Base-by-base conservation (phyloP, 371 early-diverging fungal genomes). In the Mucor lusitanicus region DNA sequence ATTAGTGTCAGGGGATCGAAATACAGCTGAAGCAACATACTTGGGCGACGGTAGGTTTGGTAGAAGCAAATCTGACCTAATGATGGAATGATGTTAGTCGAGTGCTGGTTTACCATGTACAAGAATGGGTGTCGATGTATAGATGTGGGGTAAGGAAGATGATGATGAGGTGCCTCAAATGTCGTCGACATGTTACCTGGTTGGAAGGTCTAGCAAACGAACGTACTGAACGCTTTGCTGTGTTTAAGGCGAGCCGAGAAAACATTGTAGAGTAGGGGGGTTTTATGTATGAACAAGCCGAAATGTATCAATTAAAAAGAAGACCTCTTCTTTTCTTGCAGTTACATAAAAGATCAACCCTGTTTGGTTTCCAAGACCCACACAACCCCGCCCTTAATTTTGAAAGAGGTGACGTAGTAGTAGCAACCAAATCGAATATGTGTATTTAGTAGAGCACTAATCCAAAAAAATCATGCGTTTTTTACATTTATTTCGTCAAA, bases 1-100 rank as follows among this genome's bases (percentile, higher is more conserved):
- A 40, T 33, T 40, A 63, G 21, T 27, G 44, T 65, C 23, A 23
- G 3, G n/a, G 13, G 42, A 48, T 48, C n/a, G 11, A 27, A 46
- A 46, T 27, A 48, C 19, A 48, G n/a, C 28, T 17, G 44, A 54
- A 27, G 27, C 53, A 48, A 69, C 69, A 39, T 69, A 69, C 50
- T 46, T 64, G 21, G 32, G 27, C 48, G 9, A 64, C 53, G 13
- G 64, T 32, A 70, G 85, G 80, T 64, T 77, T 85, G 62, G 82
- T 78, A 25, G 82, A 80, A 42, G 74, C 78, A 55, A 75, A 80
- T 64, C 86, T 79, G 65, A 81, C 75, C 86, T 85, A 68, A 33
- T 39, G 40, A 59, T 12, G 17, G 65, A 61, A 57, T 50, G 44
- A 11, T 33, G 28, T 58, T n/a, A 50, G 50, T 25, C 4, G 50